phyloP scores from a whole-genome alignment of 1,284 basidiomycete species.

The Sporisorium reilianum region DNA sequence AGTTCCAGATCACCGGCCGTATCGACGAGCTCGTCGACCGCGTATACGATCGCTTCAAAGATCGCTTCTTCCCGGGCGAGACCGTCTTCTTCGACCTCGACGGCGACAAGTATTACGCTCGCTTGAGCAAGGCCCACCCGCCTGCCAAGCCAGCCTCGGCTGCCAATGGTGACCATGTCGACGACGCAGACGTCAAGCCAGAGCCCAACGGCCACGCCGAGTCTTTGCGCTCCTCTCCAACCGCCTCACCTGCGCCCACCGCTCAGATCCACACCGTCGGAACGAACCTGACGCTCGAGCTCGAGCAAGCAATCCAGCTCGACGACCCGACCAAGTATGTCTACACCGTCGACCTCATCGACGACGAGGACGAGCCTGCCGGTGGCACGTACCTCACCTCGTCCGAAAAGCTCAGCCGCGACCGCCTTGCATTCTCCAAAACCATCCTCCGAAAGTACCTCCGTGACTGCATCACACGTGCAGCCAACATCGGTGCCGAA shows the following conservation, averaged over 20 bases:
- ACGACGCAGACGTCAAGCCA: slow-evolving; percentile 21
- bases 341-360: slow-evolving; percentile 85
- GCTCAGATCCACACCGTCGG: slow-evolving; percentile 76
- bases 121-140: slow-evolving; percentile 79
- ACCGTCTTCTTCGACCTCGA: slow-evolving; percentile 66
- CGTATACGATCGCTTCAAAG: slow-evolving; percentile 93
- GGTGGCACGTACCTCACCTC: slow-evolving; percentile 84
- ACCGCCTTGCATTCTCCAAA: slow-evolving; percentile 93
- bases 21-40: slow-evolving; percentile 93
- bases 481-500: slow-evolving; percentile 88
- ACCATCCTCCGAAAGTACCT: slow-evolving; percentile 95
- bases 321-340: slow-evolving; percentile 87
- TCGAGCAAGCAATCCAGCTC: slow-evolving; percentile 77
- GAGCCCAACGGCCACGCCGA: slow-evolving; percentile 38
- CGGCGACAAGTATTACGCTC: slow-evolving; percentile 77
- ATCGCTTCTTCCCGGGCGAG: slow-evolving; percentile 91
- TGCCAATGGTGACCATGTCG: slow-evolving; percentile 13
- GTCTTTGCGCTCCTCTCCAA: slow-evolving; percentile 20
- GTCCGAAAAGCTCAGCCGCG: slow-evolving; percentile 81
- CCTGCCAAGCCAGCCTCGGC: slow-evolving; percentile 69
- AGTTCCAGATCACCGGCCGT: slow-evolving; percentile 91
- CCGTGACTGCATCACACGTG: slow-evolving; percentile 90
- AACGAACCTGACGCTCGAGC: slow-evolving; percentile 80
- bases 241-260: slow-evolving; percentile 8
- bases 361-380: slow-evolving; percentile 70